Base-by-base conservation (phyloP, 305 asterid species). In the Lippia alba region DNA sequence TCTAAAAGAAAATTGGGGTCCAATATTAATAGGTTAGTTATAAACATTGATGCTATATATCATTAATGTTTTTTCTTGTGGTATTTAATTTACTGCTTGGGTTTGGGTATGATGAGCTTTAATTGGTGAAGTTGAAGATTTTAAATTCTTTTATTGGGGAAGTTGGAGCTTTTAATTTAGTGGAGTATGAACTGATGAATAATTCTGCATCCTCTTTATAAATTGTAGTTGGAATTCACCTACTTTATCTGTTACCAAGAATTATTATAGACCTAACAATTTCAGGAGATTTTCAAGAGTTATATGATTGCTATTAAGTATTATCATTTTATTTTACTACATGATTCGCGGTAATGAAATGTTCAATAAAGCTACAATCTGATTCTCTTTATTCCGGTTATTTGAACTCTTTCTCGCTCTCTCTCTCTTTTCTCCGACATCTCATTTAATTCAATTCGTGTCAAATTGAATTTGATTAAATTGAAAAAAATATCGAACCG, bases 31-130 rank as follows among this genome's bases (percentile, higher is more conserved):
- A 20, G 57, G 20, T 4, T 46, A 24, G 45, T 64, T 1, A 61
- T 34, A 64, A 62, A 41, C 12, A 40, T 16, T 17, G 17, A 61
- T 61, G 51, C 53, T 39, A 8, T 10, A 3, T 24, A 6, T 32
- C 46, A 40, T 41, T 18, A 34, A 60, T 60, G 50, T 60, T 36
- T 15, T 15, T 4, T 14, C 33, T 12, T n/a, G 4, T 20, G 36
- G 64, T 56, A 55, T 12, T 67, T 54, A 41, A 67, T 67, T 24
- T 55, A 67, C 15, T 56, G 18, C 45, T 39, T 67, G 16, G 72
- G 44, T 30, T n/a, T n/a, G n/a, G n/a, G 14, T 54, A 33, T 67
- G 46, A 67, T 40, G 72, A 40, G 64, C 56, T 67, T 55, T 67
- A 19, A 67, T 67, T 67, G 48, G 40, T 40, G 44, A 54, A 19